A percentile compares a stretch with the other conserved stretches of the same genome.
These are phyloP conservation scores for Schrenkiella parvula DNA, from an alignment of 345 rosid species.

Conservation along the genomic window DNA sequence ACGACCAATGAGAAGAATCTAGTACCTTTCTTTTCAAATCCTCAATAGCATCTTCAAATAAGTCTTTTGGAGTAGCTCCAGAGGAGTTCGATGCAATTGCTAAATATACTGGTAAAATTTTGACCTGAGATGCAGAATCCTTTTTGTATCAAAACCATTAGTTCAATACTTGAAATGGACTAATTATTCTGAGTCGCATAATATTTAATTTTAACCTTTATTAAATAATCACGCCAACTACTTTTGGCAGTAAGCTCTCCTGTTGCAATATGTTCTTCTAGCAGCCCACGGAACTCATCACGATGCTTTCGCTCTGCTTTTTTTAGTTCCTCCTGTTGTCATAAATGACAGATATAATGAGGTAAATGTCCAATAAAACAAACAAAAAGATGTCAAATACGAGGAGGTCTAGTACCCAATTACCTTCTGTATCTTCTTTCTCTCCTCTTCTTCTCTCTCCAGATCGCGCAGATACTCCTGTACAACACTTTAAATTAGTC, in stretches of 20 bases:
- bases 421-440: slow-evolving; percentile 88
- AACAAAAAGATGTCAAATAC: not conserved
- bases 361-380: slow-evolving; percentile 8
- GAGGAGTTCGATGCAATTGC: slow-evolving; percentile 75
- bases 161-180: slow-evolving; percentile 6
- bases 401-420: not conserved
- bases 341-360: slow-evolving; percentile 21
- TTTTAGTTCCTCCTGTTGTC: slow-evolving; percentile 74
- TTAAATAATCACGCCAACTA: slow-evolving; percentile 79
- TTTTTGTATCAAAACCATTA: slow-evolving; percentile 8
- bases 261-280: slow-evolving; percentile 73
- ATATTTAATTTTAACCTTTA: slow-evolving; percentile 45
- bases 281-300: slow-evolving; percentile 82
- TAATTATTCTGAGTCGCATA: slow-evolving; percentile 8
- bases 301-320: slow-evolving; percentile 93
- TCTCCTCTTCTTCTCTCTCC: slow-evolving; percentile 93
- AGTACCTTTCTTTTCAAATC: slow-evolving; percentile 78
- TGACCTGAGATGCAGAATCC: slow-evolving; percentile 49
- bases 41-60: slow-evolving; percentile 84
- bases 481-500: slow-evolving; percentile 36
- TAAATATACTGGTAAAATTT: slow-evolving; percentile 62
- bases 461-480: slow-evolving; percentile 81
- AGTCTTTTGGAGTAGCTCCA: slow-evolving; percentile 87
- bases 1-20: not conserved
- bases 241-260: slow-evolving; percentile 78